Base-by-base conservation (phyloP, 129 eudicot species). In the sunflower (Helianthus annuus) region DNA sequence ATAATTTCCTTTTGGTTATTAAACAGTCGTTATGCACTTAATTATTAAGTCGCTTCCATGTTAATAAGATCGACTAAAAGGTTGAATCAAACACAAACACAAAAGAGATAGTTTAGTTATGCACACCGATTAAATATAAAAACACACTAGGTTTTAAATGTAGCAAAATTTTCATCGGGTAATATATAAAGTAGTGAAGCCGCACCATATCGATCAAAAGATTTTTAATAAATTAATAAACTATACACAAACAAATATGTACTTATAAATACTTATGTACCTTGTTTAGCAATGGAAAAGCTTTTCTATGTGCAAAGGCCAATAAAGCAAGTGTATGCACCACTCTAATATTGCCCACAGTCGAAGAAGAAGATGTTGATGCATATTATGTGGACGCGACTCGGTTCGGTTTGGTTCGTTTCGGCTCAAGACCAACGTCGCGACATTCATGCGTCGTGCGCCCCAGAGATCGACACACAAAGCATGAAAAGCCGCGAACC, bases 301-400 rank as follows among this genome's bases (percentile, higher is more conserved):
- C 27, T 15, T 53, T 53, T 53, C 5, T 11, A 1, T 3, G 2
- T 15, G 58, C 3, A 15, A 53, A 53, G 10, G 27, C 27, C 9
- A 24, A 53, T 53, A 53, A 53, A 53, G 58, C 58, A 53, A 53
- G 24, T 53, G 10, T 53, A 53, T n/a, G 58, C 58, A 53, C 27
- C 11, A 2, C 11, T 52, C 10, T 52, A 6, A 15, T 52, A 9
- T n/a, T 14, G 19, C 22, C 36, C 36, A 32, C 36, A 3, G 36
- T 32, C 2, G 36, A 32, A 32, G 32, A 19, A 19, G 22, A 32
- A 32, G n/a, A n/a, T 19, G 22, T 19, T 19, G 22, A 19, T 19
- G 0, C 22, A 19, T 0, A 0, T 19, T 19, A 0, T 19, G 22
- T 19, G 22, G 22, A 0, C 0, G 22, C 22, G 0, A 19, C 22